Base-by-base conservation (phyloP, 1,284 basidiomycete genomes). In the Moesziomyces parantarcticus region DNA sequence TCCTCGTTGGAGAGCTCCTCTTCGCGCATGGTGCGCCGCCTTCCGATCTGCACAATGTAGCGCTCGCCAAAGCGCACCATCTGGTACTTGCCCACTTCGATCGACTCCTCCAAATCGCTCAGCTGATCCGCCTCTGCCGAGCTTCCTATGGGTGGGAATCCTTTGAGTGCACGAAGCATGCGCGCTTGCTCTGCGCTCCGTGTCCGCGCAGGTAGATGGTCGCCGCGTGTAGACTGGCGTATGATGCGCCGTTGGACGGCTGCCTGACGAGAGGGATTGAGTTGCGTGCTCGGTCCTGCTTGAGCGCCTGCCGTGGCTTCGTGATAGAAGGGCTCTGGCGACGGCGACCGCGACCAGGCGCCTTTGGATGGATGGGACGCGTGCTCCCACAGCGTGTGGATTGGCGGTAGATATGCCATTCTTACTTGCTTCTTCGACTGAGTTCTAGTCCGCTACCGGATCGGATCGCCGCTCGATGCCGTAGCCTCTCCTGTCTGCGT, bases 21-120 rank as follows among this genome's bases (percentile, higher is more conserved):
- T 23, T 80, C 78, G 21, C 62, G 50, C 54, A 78, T 65, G 22
- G 78, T 80, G 34, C 78, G 60, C 18, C 70, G 55, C 3, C 75
- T 36, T 18, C 78, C 78, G 25, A 80, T 78, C 70, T 80, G 78
- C 3, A 80, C 78, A 41, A 78, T 78, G 50, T 78, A 74, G 5
- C 75, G 62, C 32, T 80, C 77, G 8, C 78, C 78, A 25, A 76
- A 78, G 3, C 77, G 72, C 4, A 77, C 67, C 41, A 67, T 74
- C 20, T 78, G 67, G 40, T 75, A 63, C 22, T 75, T 77, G 22
- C 72, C 67, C 7, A 61, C 63, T 44, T 80, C 78, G 44, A 78
- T 65, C 16, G 77, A 63, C 16, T 78, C 75, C 47, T 80, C 78
- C 43, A 76, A 62, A n/a, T 80, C 78, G 55, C 75, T 77, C 20